Base-by-base conservation (phyloP, 2,329 filamentous ascomycete species). In the Gaeumannomyces tritici region DNA sequence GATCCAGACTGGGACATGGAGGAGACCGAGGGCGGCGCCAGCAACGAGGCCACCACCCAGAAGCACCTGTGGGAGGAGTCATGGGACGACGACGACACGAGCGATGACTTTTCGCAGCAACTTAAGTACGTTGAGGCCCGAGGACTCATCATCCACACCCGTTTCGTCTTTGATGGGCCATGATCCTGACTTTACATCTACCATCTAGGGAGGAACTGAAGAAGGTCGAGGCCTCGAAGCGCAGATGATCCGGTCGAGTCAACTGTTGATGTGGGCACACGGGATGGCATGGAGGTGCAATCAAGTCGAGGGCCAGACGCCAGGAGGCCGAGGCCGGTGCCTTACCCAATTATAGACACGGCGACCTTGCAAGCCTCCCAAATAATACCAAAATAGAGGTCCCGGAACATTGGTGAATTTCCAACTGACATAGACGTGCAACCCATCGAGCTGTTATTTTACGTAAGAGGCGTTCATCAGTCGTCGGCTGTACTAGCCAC, bases 51-150 rank as follows among this genome's bases (percentile, higher is more conserved):
- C 69, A 88, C 87, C 71, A 85, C 87, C 64, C 59, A 60, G 59
- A 82, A 80, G 66, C 93, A 98, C 79, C 81, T 99, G 62, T 99
- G 95, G 95, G 95, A 99, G 77, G 95, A 99, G 82, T 97, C 92
- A 82, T 99, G 95, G 95, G 95, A 99, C 73, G 95, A 99, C 72
- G 93, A 98, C 74, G 95, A 98, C 77, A 95, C 91, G 67, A 95
- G 84, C 70, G 95, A 99, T 73, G 95, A 99, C 72, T 99, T 99
- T 75, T 95, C 92, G 15, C 85, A 90, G 71, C 93, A 98, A 80
- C 79, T 99, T 72, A 96, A 91, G 93, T 96, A 76, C 68, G 89
- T 81, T 62, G 31, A 28, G 13, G 3, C 3, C 35, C 35, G 35
- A 42, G n/a, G n/a, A n/a, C n/a, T n/a, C n/a, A n/a, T n/a, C n/a